Evolutionary conservation across 148 eudicot genomes (phyloP), one percentile per base, ranked within the genome.

Genomic region (Agrostemma githago): DNA sequence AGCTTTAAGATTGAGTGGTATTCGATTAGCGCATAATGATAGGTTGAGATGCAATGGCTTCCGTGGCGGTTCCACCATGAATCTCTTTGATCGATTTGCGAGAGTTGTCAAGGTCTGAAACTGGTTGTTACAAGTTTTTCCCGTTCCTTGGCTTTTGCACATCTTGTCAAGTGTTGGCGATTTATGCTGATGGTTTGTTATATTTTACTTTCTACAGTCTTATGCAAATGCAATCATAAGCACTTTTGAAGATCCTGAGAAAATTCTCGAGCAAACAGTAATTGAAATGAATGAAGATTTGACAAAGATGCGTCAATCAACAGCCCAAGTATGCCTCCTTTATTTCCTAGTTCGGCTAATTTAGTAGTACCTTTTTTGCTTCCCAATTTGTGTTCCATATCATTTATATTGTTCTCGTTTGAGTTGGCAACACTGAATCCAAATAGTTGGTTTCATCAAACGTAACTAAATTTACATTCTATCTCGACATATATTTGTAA

Each of bases 231-330:
- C 97, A 37, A 8, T 95, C 73, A 37, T 95, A 75, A 95, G 97
- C 84, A 60, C 90, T 56, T 90, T 92, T 68, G 97, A 95, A 85
- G 99, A 95, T 79, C 97, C 96, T n/a, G 97, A 95, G 84, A 95
- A 95, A 82, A 89, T 95, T 73, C 80, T 95, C 76, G 99, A 95
- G 65, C 99, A 95, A 71, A 83, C 89, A 77, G 96, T 95, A 60
- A 71, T 84, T 21, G 97, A 95, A 81, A 95, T 95, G 99, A 95
- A 92, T 82, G 88, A 92, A 56, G 97, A 95, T 85, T 83, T 95
- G 85, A 86, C 82, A 53, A 92, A 95, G 84, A 85, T 95, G 97
- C 99, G 96, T 34, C 97, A 95, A 84, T 95, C 99, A 74, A 95
- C 97, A 39, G 97, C 97, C 1, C 99, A 95, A 74, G 97, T 92